A percentile compares a stretch with the other conserved stretches of the same genome.
Conservation (phyloP, 2,329 filamentous ascomycete species). For the Phaeoacremonium minimum region DNA sequence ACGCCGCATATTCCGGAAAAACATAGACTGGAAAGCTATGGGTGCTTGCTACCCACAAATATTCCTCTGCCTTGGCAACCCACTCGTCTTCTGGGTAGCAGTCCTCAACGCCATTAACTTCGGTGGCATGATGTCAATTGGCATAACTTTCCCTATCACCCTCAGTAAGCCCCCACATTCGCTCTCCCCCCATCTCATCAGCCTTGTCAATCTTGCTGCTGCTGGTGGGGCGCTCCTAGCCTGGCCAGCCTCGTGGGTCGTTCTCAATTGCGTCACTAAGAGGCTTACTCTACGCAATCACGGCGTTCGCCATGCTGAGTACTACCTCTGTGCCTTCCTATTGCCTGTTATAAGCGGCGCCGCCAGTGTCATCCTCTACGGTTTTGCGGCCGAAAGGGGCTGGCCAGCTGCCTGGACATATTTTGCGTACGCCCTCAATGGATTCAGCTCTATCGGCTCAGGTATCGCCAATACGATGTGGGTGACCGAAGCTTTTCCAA, state of each 20-base stretch:
- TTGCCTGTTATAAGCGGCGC: slow-evolving; percentile 14
- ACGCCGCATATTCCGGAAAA: slow-evolving; percentile 4
- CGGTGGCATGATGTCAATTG: slow-evolving; percentile 16
- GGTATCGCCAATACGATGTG: slow-evolving; percentile 17
- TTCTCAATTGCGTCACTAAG: slow-evolving; percentile 14
- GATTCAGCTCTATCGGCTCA: slow-evolving; percentile 13
- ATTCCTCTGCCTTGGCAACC: slow-evolving; percentile 17
- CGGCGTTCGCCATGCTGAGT: slow-evolving; percentile 18
- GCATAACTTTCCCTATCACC: slow-evolving; percentile 12
- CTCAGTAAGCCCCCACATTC: slow-evolving; percentile 11
- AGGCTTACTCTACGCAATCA: slow-evolving; percentile 15
- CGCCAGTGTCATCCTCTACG: slow-evolving; percentile 13
- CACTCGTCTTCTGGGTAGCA: slow-evolving; percentile 19
- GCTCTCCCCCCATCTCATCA: slow-evolving; percentile 4
- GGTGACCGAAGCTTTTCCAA: slow-evolving; percentile 19
- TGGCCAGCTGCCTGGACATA: slow-evolving; percentile 8
- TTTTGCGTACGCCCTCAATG: slow-evolving; percentile 13
- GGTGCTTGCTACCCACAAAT: slow-evolving; percentile 14
- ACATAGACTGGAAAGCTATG: slow-evolving; percentile 9
- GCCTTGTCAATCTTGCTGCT: slow-evolving; percentile 11
- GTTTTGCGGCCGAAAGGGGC: slow-evolving; percentile 5
- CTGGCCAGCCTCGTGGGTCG: slow-evolving; percentile 8
- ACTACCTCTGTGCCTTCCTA: slow-evolving; percentile 17
- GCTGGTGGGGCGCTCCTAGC: slow-evolving; percentile 11
- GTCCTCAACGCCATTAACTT: slow-evolving; percentile 18